Conservation (phyloP, 148 eudicot genomes). For the Rheum nobile region DNA sequence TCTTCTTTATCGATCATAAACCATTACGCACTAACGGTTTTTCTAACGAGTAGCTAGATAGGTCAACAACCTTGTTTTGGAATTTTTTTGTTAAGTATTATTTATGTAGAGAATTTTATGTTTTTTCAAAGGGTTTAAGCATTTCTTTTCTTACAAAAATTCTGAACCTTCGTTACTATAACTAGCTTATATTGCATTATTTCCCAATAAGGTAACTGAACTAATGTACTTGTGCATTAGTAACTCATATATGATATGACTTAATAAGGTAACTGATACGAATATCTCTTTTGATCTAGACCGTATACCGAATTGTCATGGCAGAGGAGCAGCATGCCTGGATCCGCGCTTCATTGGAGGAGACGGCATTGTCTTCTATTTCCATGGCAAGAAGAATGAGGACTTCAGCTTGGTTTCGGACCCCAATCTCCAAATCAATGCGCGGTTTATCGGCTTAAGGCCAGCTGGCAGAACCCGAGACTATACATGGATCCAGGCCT, state of each 20-base stretch:
- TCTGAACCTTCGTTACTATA: neutral
- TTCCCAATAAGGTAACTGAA: no score
- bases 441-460: slow-evolving; percentile 24
- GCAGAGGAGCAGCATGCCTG: slow-evolving; percentile 25
- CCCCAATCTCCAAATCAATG: slow-evolving; percentile 22
- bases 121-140: no score
- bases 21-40: no score
- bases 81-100: no score
- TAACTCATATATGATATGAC: neutral
- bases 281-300: slow-evolving; percentile 15
- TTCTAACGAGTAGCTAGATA: no score
- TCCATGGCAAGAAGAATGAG: slow-evolving; percentile 25
- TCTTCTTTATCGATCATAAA: neutral
- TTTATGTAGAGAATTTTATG: no score
- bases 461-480: slow-evolving; percentile 19
- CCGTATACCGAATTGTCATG: slow-evolving; percentile 46
- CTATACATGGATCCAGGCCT: slow-evolving; percentile 30
- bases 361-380: slow-evolving; percentile 27
- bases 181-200: neutral
- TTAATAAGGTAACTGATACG: no score
- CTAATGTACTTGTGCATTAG: neutral
- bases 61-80: no score
- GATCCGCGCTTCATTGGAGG: slow-evolving; percentile 35
- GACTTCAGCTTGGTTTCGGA: slow-evolving; percentile 26
- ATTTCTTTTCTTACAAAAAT: no score